Evolutionary conservation across 2,329 filamentous ascomycete genomes (phyloP).

Genomic region (Trichoderma breve): DNA sequence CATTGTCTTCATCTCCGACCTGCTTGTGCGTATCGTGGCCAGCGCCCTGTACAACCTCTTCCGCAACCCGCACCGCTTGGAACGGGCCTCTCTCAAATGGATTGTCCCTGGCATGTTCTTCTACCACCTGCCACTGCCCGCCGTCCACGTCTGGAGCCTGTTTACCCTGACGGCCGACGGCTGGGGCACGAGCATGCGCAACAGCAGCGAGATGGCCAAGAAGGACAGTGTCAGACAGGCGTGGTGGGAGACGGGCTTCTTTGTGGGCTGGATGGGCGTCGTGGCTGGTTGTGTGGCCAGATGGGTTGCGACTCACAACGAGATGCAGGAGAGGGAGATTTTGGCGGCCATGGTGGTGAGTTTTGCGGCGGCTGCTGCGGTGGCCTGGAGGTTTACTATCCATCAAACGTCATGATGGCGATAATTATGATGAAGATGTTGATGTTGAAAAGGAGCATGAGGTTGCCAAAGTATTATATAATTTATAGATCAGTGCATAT

Average conservation of each 20-base stretch:
- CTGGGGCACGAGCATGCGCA: conserved; percentile 29
- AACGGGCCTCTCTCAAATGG: conserved; percentile 22
- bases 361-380: neutral
- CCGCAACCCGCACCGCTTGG: conserved; percentile 28
- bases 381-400: conserved; percentile 14
- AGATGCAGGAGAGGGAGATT: neutral
- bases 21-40: conserved; percentile 21
- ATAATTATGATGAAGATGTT: neutral
- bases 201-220: conserved; percentile 23
- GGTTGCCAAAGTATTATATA: neutral
- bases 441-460: neutral
- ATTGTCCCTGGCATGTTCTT: conserved; percentile 28
- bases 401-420: neutral
- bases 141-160: conserved; percentile 29
- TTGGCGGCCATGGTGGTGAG: conserved; percentile 1
- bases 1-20: conserved; percentile 22
- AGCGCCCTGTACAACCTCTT: conserved; percentile 25
- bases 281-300: conserved; percentile 21
- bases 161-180: conserved; percentile 28
- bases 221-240: conserved; percentile 24
- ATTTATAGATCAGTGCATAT: neutral
- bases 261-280: conserved; percentile 28
- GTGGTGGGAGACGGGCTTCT: conserved; percentile 29
- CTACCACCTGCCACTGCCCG: conserved; percentile 28
- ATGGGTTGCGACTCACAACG: conserved; percentile 13